Percentiles rank a stretch among this genome's conserved stretches.
These are phyloP conservation scores for Skeletonema tropicum DNA, from an alignment of 108 stramenopile genomes.

Conservation along the genomic window DNA sequence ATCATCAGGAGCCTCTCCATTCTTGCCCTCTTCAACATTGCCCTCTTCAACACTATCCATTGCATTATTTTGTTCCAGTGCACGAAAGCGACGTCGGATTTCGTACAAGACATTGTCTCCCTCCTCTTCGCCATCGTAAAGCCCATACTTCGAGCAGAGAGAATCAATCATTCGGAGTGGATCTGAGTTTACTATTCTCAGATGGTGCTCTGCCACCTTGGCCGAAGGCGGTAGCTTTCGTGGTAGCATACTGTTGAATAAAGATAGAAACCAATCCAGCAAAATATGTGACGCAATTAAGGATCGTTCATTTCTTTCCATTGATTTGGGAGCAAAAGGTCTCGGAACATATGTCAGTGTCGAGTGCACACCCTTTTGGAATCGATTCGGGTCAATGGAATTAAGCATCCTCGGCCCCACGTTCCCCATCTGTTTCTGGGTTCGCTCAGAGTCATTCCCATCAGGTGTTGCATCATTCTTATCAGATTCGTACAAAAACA, in stretches of 20 bases:
- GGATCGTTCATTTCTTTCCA: constrained; percentile 31
- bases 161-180: constrained; percentile 40
- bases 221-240: constrained; percentile 23
- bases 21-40: constrained; percentile 31
- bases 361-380: constrained; percentile 30
- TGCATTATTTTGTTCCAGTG: constrained; percentile 51
- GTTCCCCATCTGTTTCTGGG: constrained; percentile 2
- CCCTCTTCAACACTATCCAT: constrained; percentile 46
- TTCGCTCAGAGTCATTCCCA: constrained; percentile 17
- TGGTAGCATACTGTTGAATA: constrained; percentile 49
- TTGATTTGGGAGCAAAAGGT: constrained; percentile 24
- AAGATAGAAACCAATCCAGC: constrained; percentile 46
- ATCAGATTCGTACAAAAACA: constrained; percentile 47
- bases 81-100: constrained; percentile 83
- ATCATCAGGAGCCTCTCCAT: constrained; percentile 15
- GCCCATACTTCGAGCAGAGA: constrained; percentile 38
- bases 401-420: constrained; percentile 22
- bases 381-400: constrained; percentile 22
- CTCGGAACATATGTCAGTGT: constrained; percentile 25
- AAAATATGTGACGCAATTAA: constrained; percentile 43
- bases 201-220: constrained; percentile 30
- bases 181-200: constrained; percentile 51
- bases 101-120: constrained; percentile 63
- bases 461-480: neutral
- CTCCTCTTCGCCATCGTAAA: constrained; percentile 34